Evolutionary conservation across 176 grass and related monocot genomes (phyloP).

Genomic region (Oryza coarctata): DNA sequence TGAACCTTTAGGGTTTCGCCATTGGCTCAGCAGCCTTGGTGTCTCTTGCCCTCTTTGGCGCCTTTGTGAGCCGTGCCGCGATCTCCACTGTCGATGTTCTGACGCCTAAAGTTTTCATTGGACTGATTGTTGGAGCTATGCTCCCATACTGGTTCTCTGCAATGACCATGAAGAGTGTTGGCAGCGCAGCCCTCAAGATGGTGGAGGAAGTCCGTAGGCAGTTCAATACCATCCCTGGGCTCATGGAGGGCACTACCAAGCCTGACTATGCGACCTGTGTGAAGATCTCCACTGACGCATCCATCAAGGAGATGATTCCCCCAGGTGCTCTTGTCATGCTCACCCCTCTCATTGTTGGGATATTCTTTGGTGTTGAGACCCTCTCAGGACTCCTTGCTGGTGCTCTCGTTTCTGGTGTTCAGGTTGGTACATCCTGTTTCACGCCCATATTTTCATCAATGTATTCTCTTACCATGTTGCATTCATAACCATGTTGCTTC

Average conservation of each 20-base stretch:
- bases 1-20: conserved; percentile 69
- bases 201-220: conserved; percentile 93
- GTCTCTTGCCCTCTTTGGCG: conserved; percentile 91
- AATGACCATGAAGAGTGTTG: conserved; percentile 98
- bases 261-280: conserved; percentile 94
- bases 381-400: conserved; percentile 89
- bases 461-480: neutral
- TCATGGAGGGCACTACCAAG: conserved; percentile 82
- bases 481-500: neutral
- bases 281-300: conserved; percentile 96
- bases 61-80: conserved; percentile 81
- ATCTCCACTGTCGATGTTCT: conserved; percentile 79
- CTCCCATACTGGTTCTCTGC: conserved; percentile 96
- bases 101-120: conserved; percentile 89
- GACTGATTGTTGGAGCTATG: conserved; percentile 84
- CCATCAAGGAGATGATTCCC: conserved; percentile 91
- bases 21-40: conserved; percentile 92
- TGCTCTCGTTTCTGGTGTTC: conserved; percentile 89
- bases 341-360: conserved; percentile 79
- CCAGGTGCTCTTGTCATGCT: conserved; percentile 93
- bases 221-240: conserved; percentile 80
- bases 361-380: conserved; percentile 84
- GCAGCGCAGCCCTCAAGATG: conserved; percentile 89
- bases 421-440: conserved; percentile 45
- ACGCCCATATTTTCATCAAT: neutral